Base-by-base conservation (phyloP, 345 rosid genomes). In the Camelina laxa region DNA sequence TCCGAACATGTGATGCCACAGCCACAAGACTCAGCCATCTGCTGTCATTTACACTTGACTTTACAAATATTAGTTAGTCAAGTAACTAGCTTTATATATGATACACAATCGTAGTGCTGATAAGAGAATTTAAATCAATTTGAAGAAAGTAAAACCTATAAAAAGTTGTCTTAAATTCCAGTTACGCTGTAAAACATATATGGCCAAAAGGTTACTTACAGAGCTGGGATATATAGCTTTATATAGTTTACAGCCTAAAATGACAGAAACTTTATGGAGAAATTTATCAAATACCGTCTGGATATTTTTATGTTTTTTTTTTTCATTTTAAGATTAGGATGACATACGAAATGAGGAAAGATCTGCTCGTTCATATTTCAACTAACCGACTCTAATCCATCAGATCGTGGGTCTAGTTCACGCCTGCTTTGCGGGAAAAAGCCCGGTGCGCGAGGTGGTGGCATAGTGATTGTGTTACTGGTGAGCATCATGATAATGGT, bases 381-480 rank as follows among this genome's bases (percentile, higher is more conserved):
- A 62, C 19, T 35, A 20, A 54, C 5, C 48, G 70, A 61, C 7
- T 59, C 38, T 7, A 7, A 10, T 42, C 4, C 63, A 17, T 69
- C 50, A 4, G 63, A 60, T 22, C 51, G 5, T 7, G 3, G 15
- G n/a, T 65, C 41, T 7, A 60, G 53, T 12, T 8, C 24, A 22
- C 24, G 53, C 47, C 3, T 70, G 53, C 44, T 56, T 54, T 42
- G 19, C 2, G 35, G 60, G 61, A 64, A 71, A 59, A 24, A 70
- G 0, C 31, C 45, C 0, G 80, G 80, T 49, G 19, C n/a, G 8
- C 16, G 76, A 38, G 76, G 76, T 45, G 50, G 61, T 6, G 72
- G 76, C 38, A 77, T 2, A 48, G 76, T 77, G 3, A 77, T 50
- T 19, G 76, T 63, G 14, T 49, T 71, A 5, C 80, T 65, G 24